Evolutionary conservation across 352 stramenopile species (phyloP), one percentile per base, ranked within the genome.

Genomic region (Phytophthora cryptogea): DNA sequence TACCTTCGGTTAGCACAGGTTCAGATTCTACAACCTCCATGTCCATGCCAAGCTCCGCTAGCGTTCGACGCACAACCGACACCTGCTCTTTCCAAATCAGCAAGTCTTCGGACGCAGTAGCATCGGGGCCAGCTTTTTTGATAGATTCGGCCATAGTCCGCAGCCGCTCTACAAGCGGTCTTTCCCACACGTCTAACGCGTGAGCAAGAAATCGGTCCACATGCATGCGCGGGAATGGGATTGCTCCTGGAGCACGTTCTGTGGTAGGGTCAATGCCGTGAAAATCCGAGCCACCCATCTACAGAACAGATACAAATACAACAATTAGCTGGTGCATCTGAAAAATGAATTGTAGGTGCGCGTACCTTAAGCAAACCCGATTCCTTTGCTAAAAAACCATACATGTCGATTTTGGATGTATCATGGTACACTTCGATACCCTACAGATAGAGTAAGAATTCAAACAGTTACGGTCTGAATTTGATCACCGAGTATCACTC

Each of bases 391-490:
- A 92, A 67, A 7, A 64, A 66, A 8, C 83, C 81, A 64, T 95
- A 95, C 66, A 89, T 79, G 57, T 93, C 80, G 54, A 95, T 89
- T 63, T 92, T 95, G 52, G 67, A 75, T 9, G 65, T 78, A 49
- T 93, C 84, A 52, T 93, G 83, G 50, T 89, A 95, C 23, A 95
- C 86, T 40, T 95, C 86, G 13, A 95, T 63, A 30, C 86, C 86
- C 80, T 94, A 54, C 11, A 54, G 43, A 45, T 2, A 28, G 28
- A 14, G 9, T 7, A n/a, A 36, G 5, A n/a, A 50, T 43, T 8
- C 8, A 9, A 16, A 39, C 9, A 27, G 37, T 43, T 26, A 43
- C 37, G 5, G 8, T 3, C 35, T 40, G 35, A 40, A 20, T 16
- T 17, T 40, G 35, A 40, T 40, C 13, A 40, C 9, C 3, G 35